Percentiles rank a stretch among this genome's conserved stretches.
Evolutionary conservation across 1,139 yeast species (phyloP).

Genomic region (Suhomyces coccinellae): DNA sequence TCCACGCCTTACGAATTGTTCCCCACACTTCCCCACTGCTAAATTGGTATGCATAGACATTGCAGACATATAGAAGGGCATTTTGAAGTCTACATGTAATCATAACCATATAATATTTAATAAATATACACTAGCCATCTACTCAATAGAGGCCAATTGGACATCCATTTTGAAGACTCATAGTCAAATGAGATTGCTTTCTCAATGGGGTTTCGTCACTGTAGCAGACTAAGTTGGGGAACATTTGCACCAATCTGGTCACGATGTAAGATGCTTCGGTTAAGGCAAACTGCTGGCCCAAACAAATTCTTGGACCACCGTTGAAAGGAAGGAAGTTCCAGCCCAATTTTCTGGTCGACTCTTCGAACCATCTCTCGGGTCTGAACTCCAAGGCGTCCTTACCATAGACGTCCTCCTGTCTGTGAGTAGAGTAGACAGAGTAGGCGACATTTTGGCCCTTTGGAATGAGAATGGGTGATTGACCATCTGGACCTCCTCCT

Average conservation of each 20-base stretch:
- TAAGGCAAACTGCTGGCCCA: constrained; percentile 61
- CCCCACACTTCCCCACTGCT: too few species aligned
- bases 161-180: constrained; percentile 27
- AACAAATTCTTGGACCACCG: constrained; percentile 62
- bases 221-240: constrained; percentile 15
- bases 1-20: too few species aligned
- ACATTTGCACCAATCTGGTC: constrained; percentile 34
- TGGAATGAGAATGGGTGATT: constrained; percentile 42
- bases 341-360: constrained; percentile 35
- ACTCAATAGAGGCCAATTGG: constrained; percentile 5
- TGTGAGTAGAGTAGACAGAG: constrained; percentile 47
- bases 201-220: constrained; percentile 33
- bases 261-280: constrained; percentile 54
- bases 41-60: too few species aligned
- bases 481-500: constrained; percentile 52
- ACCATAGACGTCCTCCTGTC: constrained; percentile 47
- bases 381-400: constrained; percentile 46
- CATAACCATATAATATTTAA: neutral
- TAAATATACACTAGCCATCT: neutral
- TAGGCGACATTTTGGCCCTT: constrained; percentile 50
- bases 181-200: constrained; percentile 28
- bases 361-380: constrained; percentile 55
- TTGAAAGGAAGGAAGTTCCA: constrained; percentile 60
- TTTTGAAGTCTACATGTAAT: too few species aligned
- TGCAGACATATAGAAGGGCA: too few species aligned